Conservation (phyloP, 768 basidiomycete species). For the Lentinula sp. region DNA sequence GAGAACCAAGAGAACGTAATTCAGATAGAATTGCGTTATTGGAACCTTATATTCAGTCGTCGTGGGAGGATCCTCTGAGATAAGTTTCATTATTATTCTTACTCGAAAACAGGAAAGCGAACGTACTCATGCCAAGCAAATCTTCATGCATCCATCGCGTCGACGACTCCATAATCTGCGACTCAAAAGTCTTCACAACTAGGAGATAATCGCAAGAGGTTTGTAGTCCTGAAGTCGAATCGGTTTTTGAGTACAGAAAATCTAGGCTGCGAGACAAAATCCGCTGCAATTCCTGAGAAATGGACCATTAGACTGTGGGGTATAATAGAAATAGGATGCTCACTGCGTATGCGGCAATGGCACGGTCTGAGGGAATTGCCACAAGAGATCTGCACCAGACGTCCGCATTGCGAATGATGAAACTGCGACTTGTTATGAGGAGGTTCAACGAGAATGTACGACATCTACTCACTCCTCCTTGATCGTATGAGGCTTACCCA, state of each 20-base stretch:
- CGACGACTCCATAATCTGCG: slow-evolving; percentile 61
- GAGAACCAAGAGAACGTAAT: slow-evolving; percentile 82
- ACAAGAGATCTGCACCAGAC: slow-evolving; percentile 68
- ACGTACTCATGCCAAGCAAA: background rate
- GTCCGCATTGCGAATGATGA: slow-evolving; percentile 77
- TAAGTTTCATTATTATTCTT: background rate
- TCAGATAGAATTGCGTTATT: slow-evolving; percentile 70
- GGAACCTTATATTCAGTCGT: slow-evolving; percentile 39
- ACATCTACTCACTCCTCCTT: slow-evolving; percentile 76
- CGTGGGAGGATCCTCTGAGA: slow-evolving; percentile 19
- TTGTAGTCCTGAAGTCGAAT: slow-evolving; percentile 76
- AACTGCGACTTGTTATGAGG: slow-evolving; percentile 36
- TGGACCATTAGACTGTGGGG: slow-evolving; percentile 6
- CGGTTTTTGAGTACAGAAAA: slow-evolving; percentile 80
- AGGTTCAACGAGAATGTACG: background rate
- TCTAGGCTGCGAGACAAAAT: slow-evolving; percentile 87
- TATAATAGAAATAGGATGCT: slow-evolving; percentile 20
- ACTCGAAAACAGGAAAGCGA: background rate
- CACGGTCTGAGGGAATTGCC: slow-evolving; percentile 59
- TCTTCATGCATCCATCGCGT: slow-evolving; percentile 40
- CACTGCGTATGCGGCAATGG: slow-evolving; percentile 75
- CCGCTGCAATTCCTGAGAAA: slow-evolving; percentile 72
- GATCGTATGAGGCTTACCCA: slow-evolving; percentile 93
- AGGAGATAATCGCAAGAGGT: slow-evolving; percentile 80
- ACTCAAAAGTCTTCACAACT: slow-evolving; percentile 78